Conservation (phyloP, 2,329 filamentous ascomycete species). For the Didymosphaeria variabile region DNA sequence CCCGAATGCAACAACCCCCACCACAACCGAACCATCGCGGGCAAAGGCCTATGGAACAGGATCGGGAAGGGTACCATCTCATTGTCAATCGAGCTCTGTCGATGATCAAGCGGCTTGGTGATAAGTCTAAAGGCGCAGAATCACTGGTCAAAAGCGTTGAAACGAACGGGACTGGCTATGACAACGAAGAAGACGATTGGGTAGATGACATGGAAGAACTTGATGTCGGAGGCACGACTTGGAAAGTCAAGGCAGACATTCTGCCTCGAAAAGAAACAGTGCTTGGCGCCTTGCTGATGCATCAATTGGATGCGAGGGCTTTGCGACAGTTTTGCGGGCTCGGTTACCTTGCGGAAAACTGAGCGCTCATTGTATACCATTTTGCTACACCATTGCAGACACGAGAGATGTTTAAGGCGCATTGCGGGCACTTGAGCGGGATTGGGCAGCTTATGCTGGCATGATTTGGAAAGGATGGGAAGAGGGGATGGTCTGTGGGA, state of each 20-base stretch:
- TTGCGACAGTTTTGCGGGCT: constrained; percentile 53
- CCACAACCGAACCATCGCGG: constrained; percentile 41
- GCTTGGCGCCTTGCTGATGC: constrained; percentile 57
- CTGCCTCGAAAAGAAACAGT: constrained; percentile 57
- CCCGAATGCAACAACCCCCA: constrained; percentile 35
- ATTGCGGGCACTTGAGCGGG: constrained; percentile 9
- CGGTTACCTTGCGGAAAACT: constrained; percentile 46
- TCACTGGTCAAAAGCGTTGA: constrained; percentile 39
- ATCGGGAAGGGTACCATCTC: constrained; percentile 48
- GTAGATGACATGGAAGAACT: constrained; percentile 46
- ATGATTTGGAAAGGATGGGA: constrained; percentile 1
- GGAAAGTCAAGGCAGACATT: constrained; percentile 52
- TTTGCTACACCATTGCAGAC: constrained; percentile 1
- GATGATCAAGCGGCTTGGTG: constrained; percentile 58
- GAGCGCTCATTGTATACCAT: constrained; percentile 13
- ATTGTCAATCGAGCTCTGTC: constrained; percentile 57
- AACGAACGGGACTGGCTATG: constrained; percentile 34
- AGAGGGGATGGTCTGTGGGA: not conserved
- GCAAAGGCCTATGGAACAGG: constrained; percentile 44
- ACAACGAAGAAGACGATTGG: constrained; percentile 40
- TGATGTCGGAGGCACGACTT: constrained; percentile 40
- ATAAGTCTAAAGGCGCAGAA: constrained; percentile 53
- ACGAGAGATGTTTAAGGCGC: constrained; percentile 10
- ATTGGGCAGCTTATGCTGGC: not conserved
- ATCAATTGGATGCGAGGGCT: constrained; percentile 54